Evolutionary conservation across 1,139 yeast genomes (phyloP), one percentile per base, ranked within the genome.

Genomic region (Yamadazyma sp.): DNA sequence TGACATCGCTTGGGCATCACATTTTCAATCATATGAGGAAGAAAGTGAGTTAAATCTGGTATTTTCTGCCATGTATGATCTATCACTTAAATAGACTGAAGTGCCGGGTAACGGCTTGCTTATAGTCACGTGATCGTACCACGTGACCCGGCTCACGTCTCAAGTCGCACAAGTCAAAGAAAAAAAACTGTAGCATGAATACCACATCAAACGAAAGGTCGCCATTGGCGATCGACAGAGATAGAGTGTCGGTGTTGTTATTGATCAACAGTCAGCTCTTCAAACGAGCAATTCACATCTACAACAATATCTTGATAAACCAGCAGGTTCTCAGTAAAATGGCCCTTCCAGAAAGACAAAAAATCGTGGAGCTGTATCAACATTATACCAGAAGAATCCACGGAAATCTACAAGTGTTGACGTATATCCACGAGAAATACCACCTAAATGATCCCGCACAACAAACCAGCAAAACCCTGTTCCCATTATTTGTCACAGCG

Each of bases 351-450:
- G 62, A 66, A 29, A 62, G 66, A 37, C 66, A 59, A 38, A 49
- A 57, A n/a, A 52, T 73, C 20, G 56, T 68, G 36, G 80, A 74
- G 31, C 64, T 68, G 43, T 76, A 72, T 51, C 76, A 71, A 47
- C 72, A 75, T 45, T 73, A 75, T 45, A 67, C 76, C 14, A 62
- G 77, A 38, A 59, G 82, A 45, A 64, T 77, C 22, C 82, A 77
- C 48, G 73, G 78, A 48, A 78, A 78, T 49, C 57, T 78, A 39
- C 62, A 77, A 9, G 80, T 77, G 35, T 61, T 78, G 40, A 73
- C 78, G 6, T 72, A 70, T 36, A 66, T 78, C 29, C 76, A 76
- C 45, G 82, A 76, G 41, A 66, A 70, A 41, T 76, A 76, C 48
- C 74, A 76, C 40, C 48, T 61, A n/a, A 47, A 45, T 1, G 64